Conservation (phyloP, 106 monocot genomes). For the Dactylorhiza incarnata region DNA sequence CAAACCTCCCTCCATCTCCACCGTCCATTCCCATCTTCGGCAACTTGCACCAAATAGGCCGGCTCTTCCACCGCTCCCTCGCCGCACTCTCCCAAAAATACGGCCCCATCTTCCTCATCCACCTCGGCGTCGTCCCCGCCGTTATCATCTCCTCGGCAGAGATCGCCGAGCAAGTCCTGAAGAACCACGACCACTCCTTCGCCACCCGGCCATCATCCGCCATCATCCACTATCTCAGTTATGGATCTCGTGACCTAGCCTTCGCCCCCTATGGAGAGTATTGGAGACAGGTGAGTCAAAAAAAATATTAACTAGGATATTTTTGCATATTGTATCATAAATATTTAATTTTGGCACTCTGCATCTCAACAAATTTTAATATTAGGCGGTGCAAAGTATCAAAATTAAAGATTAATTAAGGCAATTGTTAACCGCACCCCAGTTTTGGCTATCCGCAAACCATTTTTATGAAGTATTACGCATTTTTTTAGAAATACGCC, state of each 20-base stretch:
- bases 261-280: slow-evolving; percentile 9
- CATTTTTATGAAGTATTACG: too few relatives aligned
- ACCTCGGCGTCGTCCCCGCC: neutral
- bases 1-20: slow-evolving; percentile 8
- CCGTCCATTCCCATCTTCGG: slow-evolving; percentile 9
- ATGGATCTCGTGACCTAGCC: neutral
- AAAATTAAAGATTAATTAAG: too few relatives aligned
- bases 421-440: too few relatives aligned
- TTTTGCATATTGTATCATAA: too few relatives aligned
- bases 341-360: too few relatives aligned
- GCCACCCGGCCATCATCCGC: neutral
- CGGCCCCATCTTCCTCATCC: slow-evolving; percentile 12
- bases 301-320: too few relatives aligned
- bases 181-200: slow-evolving; percentile 7
- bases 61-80: slow-evolving; percentile 7
- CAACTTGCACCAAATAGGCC: slow-evolving; percentile 15
- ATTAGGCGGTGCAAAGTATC: too few relatives aligned
- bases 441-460: too few relatives aligned
- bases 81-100: slow-evolving; percentile 5
- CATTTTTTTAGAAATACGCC: too few relatives aligned
- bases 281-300: slow-evolving; percentile 14
- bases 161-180: slow-evolving; percentile 12
- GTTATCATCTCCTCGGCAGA: slow-evolving; percentile 8
- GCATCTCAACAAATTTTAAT: too few relatives aligned
- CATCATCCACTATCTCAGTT: neutral